Evolutionary conservation across 2,329 filamentous ascomycete genomes (phyloP), one percentile per base, ranked within the genome.

Genomic region (Xylariaceae sp.): DNA sequence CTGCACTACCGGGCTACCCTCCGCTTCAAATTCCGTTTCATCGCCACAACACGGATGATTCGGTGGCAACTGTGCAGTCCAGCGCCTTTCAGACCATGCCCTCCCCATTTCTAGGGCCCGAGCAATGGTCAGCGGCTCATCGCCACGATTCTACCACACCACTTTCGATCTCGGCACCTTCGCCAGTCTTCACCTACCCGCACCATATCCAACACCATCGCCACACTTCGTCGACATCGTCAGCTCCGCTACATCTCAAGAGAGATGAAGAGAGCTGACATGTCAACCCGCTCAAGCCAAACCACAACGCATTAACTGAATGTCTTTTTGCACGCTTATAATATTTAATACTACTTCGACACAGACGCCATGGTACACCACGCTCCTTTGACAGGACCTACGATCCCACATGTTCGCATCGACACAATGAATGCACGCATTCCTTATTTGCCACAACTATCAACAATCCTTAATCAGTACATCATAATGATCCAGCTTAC

Each of bases 61-160:
- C 52, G 17, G 56, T 59, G 6, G 43, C 65, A 48, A 58, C 65
- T 19, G 60, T 68, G 53, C 64, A 69, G 45, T 70, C 73, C 45
- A 60, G 71, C 47, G 66, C 73, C 39, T 64, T 71, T 47, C 64
- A 69, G 49, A 64, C 68, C 51, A 68, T 70, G 46, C 71, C 74
- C 14, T 78, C 77, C 42, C 75, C 74, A 45, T 77, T 75, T 60
- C 68, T 75, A 53, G 65, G 67, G 47, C 67, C 75, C 14, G 72
- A 75, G 34, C 70, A 72, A 38, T 67, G 73, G 71, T 61, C 73
- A 72, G 71, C 49, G 57, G 61, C 16, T 60, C 69, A n/a, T 58
- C 70, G 54, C 68, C 69, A 48, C 70, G 72, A 62, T 73, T 76
- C 63, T 65, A 66, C 61, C 16, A 69, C 58, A 13, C 66, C 66